These are phyloP conservation scores for Phytopythium mirpurense DNA, from an alignment of 352 stramenopile species.

Conservation along the genomic window DNA sequence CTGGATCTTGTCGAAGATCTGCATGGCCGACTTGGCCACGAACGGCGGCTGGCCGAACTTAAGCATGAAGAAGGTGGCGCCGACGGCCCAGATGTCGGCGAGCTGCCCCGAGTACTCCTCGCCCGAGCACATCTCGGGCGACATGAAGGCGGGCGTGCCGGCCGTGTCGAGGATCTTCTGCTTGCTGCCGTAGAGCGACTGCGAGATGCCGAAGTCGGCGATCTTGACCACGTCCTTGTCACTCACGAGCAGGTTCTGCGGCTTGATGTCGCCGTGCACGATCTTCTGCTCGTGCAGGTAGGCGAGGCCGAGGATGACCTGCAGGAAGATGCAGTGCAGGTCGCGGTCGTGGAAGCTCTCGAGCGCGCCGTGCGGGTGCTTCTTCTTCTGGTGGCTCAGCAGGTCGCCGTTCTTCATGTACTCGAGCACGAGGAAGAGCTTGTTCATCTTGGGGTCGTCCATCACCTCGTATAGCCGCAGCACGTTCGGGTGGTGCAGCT, in stretches of 20 bases:
- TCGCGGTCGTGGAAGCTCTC: conserved; percentile 62
- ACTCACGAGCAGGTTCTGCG: conserved; percentile 84
- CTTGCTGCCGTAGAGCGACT: conserved; percentile 78
- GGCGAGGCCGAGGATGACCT: conserved; percentile 78
- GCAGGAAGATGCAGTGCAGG: conserved; percentile 63
- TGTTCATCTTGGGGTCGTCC: conserved; percentile 92
- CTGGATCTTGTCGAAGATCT: conserved; percentile 88
- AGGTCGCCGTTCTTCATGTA: conserved; percentile 90
- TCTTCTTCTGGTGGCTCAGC: conserved; percentile 72
- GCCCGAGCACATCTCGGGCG: conserved; percentile 87
- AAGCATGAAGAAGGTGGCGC: conserved; percentile 86
- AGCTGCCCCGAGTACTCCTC: conserved; percentile 83
- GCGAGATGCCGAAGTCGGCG: conserved; percentile 88
- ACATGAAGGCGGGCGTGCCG: conserved; percentile 91
- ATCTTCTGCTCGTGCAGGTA: conserved; percentile 89
- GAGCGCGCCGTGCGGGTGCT: conserved; percentile 28
- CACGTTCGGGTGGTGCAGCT: conserved; percentile 94
- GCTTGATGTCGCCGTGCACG: conserved; percentile 86
- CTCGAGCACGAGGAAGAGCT: conserved; percentile 96
- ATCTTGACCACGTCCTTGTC: conserved; percentile 90
- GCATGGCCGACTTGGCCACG: conserved; percentile 81
- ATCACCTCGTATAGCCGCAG: conserved; percentile 94
- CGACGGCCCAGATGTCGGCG: conserved; percentile 90
- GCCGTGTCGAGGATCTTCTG: conserved; percentile 74
- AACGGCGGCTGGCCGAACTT: conserved; percentile 89